These are phyloP conservation scores for Westerdykella ornata DNA, from an alignment of 2,329 filamentous ascomycete genomes.

Conservation along the genomic window DNA sequence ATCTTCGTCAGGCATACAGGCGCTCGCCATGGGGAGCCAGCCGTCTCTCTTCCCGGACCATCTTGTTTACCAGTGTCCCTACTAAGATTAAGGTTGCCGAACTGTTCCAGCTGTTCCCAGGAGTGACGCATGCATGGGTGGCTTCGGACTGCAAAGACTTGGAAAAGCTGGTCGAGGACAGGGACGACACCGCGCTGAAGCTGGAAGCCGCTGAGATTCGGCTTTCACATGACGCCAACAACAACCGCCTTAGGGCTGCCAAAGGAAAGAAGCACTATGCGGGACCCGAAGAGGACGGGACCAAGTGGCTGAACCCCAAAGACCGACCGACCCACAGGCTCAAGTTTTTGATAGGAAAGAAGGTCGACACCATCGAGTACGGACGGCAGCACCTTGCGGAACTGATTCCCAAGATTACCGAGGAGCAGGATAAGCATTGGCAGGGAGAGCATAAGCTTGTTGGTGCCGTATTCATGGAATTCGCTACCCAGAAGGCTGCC, in stretches of 20 bases:
- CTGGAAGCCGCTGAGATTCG: constrained; percentile 43
- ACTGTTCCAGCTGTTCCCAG: constrained; percentile 37
- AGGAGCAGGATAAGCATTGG: constrained; percentile 60
- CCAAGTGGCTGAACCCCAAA: constrained; percentile 37
- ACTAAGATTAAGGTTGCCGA: constrained; percentile 36
- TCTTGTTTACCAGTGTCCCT: constrained; percentile 45
- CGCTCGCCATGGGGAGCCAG: constrained; percentile 40
- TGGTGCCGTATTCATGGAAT: constrained; percentile 82
- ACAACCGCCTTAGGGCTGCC: constrained; percentile 58
- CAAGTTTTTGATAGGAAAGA: constrained; percentile 39
- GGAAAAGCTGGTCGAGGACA: constrained; percentile 39
- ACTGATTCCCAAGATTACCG: constrained; percentile 62
- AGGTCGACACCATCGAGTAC: constrained; percentile 73
- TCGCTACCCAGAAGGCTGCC: constrained; percentile 71
- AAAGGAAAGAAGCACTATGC: constrained; percentile 47
- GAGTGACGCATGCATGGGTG: constrained; percentile 43
- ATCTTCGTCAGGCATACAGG: constrained; percentile 45
- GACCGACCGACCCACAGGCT: constrained; percentile 38
- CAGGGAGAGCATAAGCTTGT: constrained; percentile 60
- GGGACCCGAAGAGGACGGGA: constrained; percentile 38
- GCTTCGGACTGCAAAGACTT: constrained; percentile 43
- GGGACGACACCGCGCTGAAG: constrained; percentile 39
- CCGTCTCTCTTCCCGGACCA: constrained; percentile 43
- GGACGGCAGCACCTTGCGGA: constrained; percentile 67
- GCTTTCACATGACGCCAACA: constrained; percentile 51